These are phyloP conservation scores for Metschnikowia aberdeeniae DNA, from an alignment of 805 yeast species.

Conservation along the genomic window DNA sequence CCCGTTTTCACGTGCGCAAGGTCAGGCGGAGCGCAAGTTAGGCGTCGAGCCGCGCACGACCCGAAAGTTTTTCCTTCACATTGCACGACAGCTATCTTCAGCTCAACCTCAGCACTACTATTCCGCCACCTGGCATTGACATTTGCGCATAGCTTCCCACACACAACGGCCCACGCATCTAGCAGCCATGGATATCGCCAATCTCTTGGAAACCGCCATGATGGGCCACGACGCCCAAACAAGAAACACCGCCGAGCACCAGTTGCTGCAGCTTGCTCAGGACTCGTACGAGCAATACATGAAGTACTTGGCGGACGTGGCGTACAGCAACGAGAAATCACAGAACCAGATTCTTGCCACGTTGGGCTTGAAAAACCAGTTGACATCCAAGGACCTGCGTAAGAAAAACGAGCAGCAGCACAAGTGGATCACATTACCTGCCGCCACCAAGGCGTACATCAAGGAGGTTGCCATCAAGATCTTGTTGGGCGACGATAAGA, in stretches of 20 bases:
- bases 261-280: slow-evolving; percentile 64
- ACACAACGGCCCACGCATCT: neutral
- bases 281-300: slow-evolving; percentile 76
- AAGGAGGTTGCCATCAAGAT: slow-evolving; percentile 58
- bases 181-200: slow-evolving; percentile 50
- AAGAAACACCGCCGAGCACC: slow-evolving; percentile 75
- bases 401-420: slow-evolving; percentile 56
- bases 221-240: slow-evolving; percentile 59
- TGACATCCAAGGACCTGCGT: slow-evolving; percentile 73
- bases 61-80: slow-evolving; percentile 8
- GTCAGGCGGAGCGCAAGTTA: neutral
- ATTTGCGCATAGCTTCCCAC: neutral
- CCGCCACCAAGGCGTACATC: slow-evolving; percentile 53
- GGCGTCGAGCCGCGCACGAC: slow-evolving; percentile 10
- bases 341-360: slow-evolving; percentile 94
- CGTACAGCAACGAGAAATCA: slow-evolving; percentile 62
- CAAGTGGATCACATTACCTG: slow-evolving; percentile 69
- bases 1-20: too few relatives aligned
- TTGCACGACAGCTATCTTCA: slow-evolving; percentile 6
- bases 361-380: slow-evolving; percentile 78
- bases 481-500: slow-evolving; percentile 59
- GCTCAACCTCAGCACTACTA: neutral
- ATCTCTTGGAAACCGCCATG: slow-evolving; percentile 75
- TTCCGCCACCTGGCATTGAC: slow-evolving; percentile 1
- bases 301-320: slow-evolving; percentile 62